A percentile compares a stretch with the other conserved stretches of the same genome.
phyloP scores from a whole-genome alignment of 306 rosid species.

The Cicer judaicum region DNA sequence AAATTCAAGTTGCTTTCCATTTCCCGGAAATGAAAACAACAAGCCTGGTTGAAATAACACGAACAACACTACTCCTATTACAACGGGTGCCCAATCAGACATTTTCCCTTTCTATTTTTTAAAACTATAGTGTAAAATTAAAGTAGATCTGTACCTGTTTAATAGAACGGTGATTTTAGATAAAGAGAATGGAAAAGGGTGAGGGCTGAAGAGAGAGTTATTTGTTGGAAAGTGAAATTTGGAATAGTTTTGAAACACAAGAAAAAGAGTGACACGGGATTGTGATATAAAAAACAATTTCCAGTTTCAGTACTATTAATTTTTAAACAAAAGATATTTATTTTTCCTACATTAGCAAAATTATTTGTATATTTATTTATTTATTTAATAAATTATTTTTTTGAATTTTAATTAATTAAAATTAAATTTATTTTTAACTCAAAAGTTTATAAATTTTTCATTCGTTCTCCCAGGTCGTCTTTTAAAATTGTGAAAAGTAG shows the following conservation, averaged over 20 bases:
- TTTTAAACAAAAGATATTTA: no score
- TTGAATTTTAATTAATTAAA: no score
- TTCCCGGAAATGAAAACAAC: slow-evolving; percentile 78
- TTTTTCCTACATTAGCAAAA: no score
- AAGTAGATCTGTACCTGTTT: slow-evolving; percentile 22
- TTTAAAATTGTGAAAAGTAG: no score
- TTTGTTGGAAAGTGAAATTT: slow-evolving; percentile 18
- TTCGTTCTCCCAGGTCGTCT: no score
- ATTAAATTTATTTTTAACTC: no score
- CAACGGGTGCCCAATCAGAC: slow-evolving; percentile 99
- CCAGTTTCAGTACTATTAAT: no score
- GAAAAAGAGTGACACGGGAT: neutral
- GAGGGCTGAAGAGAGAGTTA: neutral
- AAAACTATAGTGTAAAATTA: no score
- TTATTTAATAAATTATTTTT: no score
- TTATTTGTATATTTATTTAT: no score
- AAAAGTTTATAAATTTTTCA: no score
- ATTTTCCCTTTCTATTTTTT: slow-evolving; percentile 35
- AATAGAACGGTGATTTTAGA: slow-evolving; percentile 2
- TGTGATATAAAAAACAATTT: neutral
- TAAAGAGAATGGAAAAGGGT: slow-evolving; percentile 17
- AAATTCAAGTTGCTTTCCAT: slow-evolving; percentile 71
- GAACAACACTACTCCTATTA: slow-evolving; percentile 85
- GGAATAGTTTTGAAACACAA: slow-evolving; percentile 38
- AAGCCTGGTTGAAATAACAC: slow-evolving; percentile 91